phyloP scores from a whole-genome alignment of 495 filamentous ascomycete species.

The Clavariopsis aquatica region DNA sequence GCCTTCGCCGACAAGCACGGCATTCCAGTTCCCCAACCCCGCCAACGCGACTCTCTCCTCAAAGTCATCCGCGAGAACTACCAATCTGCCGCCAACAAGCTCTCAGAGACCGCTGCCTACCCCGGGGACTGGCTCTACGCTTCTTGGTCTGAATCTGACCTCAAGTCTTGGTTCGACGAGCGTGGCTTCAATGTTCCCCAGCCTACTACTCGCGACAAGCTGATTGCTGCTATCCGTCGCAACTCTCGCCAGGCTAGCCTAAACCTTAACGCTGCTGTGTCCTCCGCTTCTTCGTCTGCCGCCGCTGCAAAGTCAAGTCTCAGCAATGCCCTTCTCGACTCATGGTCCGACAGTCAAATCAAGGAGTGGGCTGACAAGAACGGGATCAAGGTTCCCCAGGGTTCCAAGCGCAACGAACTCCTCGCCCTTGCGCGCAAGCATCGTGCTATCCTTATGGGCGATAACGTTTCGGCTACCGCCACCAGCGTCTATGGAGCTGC shows the following conservation, averaged over 20 bases:
- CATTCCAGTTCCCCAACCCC: constrained; percentile 83
- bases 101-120: constrained; percentile 76
- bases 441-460: constrained; percentile 69
- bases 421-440: constrained; percentile 89
- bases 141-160: constrained; percentile 76
- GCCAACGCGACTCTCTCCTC: constrained; percentile 79
- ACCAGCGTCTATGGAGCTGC: constrained; percentile 74
- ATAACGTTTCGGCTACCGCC: constrained; percentile 62
- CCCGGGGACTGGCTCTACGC: constrained; percentile 96
- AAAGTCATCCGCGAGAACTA: constrained; percentile 78
- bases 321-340: constrained; percentile 79
- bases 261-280: constrained; percentile 55
- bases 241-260: constrained; percentile 80
- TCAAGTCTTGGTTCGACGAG: constrained; percentile 85
- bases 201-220: constrained; percentile 78
- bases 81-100: constrained; percentile 76
- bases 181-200: constrained; percentile 87
- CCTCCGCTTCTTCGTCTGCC: constrained; percentile 66
- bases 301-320: constrained; percentile 68
- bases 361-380: constrained; percentile 80
- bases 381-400: constrained; percentile 80
- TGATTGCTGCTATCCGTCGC: constrained; percentile 86
- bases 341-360: constrained; percentile 81
- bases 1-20: constrained; percentile 85
- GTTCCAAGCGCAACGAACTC: constrained; percentile 85